Evolutionary conservation across 2,329 filamentous ascomycete genomes (phyloP).

Genomic region (Colletotrichum abscissum): DNA sequence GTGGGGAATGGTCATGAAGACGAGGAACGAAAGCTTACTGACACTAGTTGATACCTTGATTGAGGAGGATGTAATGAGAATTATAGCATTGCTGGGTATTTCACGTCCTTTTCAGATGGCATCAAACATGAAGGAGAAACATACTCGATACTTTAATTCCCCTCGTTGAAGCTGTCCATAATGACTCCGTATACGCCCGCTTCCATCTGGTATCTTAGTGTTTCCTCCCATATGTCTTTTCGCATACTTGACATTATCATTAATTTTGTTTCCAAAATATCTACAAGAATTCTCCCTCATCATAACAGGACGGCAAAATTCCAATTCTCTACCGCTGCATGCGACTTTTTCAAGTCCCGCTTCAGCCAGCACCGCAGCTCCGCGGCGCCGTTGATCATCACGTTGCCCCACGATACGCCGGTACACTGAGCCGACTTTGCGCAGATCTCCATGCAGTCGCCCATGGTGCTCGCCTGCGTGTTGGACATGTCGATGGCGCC

Average conservation of each 20-base stretch:
- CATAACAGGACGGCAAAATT: conserved; percentile 53
- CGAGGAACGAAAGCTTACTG: not conserved
- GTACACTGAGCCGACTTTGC: conserved; percentile 52
- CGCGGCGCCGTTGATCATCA: conserved; percentile 50
- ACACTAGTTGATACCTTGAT: not conserved
- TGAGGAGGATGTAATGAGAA: not conserved
- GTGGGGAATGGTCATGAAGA: no score
- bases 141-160: not conserved
- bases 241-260: conserved; percentile 3
- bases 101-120: not conserved
- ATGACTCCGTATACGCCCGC: not conserved
- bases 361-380: conserved; percentile 59
- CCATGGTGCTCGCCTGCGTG: conserved; percentile 51
- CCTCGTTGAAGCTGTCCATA: not conserved
- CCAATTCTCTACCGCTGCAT: conserved; percentile 50
- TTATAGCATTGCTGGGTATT: not conserved
- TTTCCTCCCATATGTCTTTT: not conserved
- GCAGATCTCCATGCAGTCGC: conserved; percentile 58
- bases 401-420: conserved; percentile 57
- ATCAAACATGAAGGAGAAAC: not conserved
- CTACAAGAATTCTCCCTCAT: not conserved
- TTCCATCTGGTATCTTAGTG: not conserved
- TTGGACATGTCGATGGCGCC: conserved; percentile 49
- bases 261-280: not conserved
- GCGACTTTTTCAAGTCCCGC: conserved; percentile 46